phyloP scores from a whole-genome alignment of 306 rosid species.

The Pterocarpus santalinus region DNA sequence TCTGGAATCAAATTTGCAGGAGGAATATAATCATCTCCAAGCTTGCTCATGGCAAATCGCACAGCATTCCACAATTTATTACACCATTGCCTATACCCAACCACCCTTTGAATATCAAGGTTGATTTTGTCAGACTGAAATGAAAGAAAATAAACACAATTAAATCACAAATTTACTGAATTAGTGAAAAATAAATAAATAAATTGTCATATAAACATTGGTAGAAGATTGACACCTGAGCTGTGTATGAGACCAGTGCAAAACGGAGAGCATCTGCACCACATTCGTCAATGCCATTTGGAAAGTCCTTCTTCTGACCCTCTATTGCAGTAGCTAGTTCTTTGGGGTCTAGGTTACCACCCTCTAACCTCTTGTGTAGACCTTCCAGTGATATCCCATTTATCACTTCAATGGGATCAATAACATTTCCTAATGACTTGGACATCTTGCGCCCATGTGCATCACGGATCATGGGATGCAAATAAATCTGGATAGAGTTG shows the following conservation, averaged over 20 bases:
- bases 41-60: constrained; percentile 92
- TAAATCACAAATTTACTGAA: constrained; percentile 25
- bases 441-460: constrained; percentile 99
- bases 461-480: constrained; percentile 99
- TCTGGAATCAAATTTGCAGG: constrained; percentile 60
- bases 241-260: constrained; percentile 91
- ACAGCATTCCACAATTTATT: constrained; percentile 95
- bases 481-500: constrained; percentile 72
- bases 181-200: background rate
- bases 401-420: constrained; percentile 94
- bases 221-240: constrained; percentile 70
- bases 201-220: constrained; percentile 8
- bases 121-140: constrained; percentile 96
- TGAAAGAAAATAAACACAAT: constrained; percentile 16
- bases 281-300: constrained; percentile 90
- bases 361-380: constrained; percentile 85
- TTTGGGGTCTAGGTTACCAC: constrained; percentile 86
- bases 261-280: constrained; percentile 98
- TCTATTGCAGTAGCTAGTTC: constrained; percentile 81
- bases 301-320: constrained; percentile 92
- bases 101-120: constrained; percentile 93
- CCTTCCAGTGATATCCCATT: constrained; percentile 84
- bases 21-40: constrained; percentile 86
- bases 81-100: constrained; percentile 97
- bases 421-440: constrained; percentile 95